A percentile compares a stretch with the other conserved stretches of the same genome.
These are phyloP conservation scores for Penicillium sp. DNA, from an alignment of 2,329 filamentous ascomycete genomes.

Conservation along the genomic window DNA sequence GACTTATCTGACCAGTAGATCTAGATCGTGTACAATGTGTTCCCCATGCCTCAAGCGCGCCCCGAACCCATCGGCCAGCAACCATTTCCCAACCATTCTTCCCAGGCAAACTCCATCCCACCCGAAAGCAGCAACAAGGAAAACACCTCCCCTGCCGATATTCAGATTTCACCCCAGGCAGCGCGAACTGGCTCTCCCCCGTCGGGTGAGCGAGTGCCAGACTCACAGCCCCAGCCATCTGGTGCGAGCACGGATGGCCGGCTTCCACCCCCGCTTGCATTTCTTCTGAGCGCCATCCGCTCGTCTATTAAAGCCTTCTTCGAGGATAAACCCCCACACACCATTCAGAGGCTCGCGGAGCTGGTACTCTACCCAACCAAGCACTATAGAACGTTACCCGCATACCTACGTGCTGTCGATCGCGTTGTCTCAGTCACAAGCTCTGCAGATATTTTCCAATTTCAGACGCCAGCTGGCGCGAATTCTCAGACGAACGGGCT, in stretches of 20 bases:
- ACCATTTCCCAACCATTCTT: conserved; percentile 22
- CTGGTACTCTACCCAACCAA: conserved; percentile 71
- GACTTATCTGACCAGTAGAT: conserved; percentile 6
- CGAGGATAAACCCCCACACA: conserved; percentile 75
- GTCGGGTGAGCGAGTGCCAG: conserved; percentile 42
- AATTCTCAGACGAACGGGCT: conserved; percentile 56
- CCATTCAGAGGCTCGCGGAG: conserved; percentile 87
- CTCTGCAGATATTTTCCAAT: conserved; percentile 73
- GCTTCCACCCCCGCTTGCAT: conserved; percentile 63
- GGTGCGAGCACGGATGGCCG: conserved; percentile 47
- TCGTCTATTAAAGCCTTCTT: conserved; percentile 66
- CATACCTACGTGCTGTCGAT: conserved; percentile 88
- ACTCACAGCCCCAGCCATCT: conserved; percentile 44
- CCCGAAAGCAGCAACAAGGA: conserved; percentile 40
- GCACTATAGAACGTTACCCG: conserved; percentile 77
- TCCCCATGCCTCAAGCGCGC: conserved; percentile 65
- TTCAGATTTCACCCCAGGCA: conserved; percentile 39
- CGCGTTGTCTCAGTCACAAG: conserved; percentile 89
- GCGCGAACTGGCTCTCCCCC: conserved; percentile 34
- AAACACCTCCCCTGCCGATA: conserved; percentile 31
- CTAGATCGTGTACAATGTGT: conserved; percentile 74
- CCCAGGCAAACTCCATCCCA: conserved; percentile 25
- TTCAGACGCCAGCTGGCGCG: conserved; percentile 47
- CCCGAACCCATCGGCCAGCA: conserved; percentile 27
- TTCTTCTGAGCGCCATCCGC: conserved; percentile 60